Conservation (phyloP, 768 basidiomycete genomes). For the Psilocybe cubensis region DNA sequence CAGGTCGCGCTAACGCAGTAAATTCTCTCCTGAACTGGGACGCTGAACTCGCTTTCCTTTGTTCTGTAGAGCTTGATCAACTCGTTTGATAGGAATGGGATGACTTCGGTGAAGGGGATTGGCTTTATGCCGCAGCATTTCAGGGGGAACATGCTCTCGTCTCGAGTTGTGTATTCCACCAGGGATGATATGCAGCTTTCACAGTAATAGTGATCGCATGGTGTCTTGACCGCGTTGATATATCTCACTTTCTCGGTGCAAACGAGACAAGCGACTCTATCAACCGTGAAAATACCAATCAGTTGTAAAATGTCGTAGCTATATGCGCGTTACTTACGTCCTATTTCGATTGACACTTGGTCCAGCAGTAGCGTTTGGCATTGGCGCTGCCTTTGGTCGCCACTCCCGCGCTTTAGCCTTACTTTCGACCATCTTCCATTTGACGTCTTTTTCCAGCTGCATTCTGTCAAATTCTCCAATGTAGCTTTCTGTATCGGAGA, state of each 20-base stretch:
- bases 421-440: background rate
- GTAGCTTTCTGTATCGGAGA: background rate
- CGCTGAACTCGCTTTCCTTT: constrained; percentile 52
- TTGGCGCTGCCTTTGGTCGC: background rate
- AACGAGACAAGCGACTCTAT: constrained; percentile 40
- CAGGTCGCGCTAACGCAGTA: constrained; percentile 56
- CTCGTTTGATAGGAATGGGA: constrained; percentile 20
- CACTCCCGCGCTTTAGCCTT: no score
- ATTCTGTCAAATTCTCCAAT: background rate
- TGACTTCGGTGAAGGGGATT: constrained; percentile 25
- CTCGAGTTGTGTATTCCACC: constrained; percentile 42
- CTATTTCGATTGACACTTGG: constrained; percentile 15
- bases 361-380: constrained; percentile 4
- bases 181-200: constrained; percentile 43
- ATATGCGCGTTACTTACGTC: constrained; percentile 4
- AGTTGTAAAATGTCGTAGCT: background rate
- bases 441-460: background rate
- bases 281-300: background rate
- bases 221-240: constrained; percentile 33
- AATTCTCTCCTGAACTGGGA: constrained; percentile 42
- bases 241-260: constrained; percentile 39
- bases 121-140: constrained; percentile 47
- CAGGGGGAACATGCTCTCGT: constrained; percentile 56
- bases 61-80: constrained; percentile 35
- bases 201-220: constrained; percentile 54